Evolutionary conservation across 2,329 filamentous ascomycete species (phyloP).

Genomic region (Cercospora nicotianae): DNA sequence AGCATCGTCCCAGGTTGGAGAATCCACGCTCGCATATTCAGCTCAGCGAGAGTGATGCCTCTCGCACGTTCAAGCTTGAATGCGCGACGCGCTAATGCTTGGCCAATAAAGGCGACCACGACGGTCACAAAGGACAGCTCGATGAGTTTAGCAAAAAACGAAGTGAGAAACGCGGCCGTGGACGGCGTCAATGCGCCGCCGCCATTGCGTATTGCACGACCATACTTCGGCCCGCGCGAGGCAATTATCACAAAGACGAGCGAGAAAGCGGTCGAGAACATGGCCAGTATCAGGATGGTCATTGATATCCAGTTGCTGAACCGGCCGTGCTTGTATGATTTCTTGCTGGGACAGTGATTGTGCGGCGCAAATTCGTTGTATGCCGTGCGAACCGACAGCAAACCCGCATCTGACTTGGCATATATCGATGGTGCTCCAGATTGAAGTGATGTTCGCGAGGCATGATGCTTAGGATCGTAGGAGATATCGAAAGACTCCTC

Average conservation of each 20-base stretch:
- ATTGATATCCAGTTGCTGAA: conserved; percentile 49
- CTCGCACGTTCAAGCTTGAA: conserved; percentile 53
- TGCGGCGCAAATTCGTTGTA: conserved; percentile 33
- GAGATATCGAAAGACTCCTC: conserved; percentile 22
- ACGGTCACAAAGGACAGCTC: conserved; percentile 77
- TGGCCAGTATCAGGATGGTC: conserved; percentile 47
- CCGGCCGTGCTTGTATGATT: conserved; percentile 15
- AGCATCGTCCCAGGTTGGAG: conserved; percentile 63
- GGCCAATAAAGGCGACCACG: conserved; percentile 72
- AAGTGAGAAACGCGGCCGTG: conserved; percentile 66
- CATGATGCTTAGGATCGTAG: conserved; percentile 20
- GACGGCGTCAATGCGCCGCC: conserved; percentile 58
- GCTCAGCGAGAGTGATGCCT: conserved; percentile 72
- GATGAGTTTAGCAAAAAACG: conserved; percentile 71
- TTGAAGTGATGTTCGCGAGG: conserved; percentile 28
- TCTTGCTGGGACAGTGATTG: conserved; percentile 27
- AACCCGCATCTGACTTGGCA: conserved; percentile 31
- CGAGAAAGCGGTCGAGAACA: conserved; percentile 66
- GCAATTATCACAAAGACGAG: conserved; percentile 66
- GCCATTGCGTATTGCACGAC: conserved; percentile 54
- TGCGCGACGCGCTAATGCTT: conserved; percentile 69
- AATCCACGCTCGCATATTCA: conserved; percentile 73
- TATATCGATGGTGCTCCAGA: conserved; percentile 29
- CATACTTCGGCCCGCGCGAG: conserved; percentile 63
- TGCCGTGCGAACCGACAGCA: conserved; percentile 26